Conservation (phyloP, 805 yeast species). For the Wickerhamiella allomyrinae region DNA sequence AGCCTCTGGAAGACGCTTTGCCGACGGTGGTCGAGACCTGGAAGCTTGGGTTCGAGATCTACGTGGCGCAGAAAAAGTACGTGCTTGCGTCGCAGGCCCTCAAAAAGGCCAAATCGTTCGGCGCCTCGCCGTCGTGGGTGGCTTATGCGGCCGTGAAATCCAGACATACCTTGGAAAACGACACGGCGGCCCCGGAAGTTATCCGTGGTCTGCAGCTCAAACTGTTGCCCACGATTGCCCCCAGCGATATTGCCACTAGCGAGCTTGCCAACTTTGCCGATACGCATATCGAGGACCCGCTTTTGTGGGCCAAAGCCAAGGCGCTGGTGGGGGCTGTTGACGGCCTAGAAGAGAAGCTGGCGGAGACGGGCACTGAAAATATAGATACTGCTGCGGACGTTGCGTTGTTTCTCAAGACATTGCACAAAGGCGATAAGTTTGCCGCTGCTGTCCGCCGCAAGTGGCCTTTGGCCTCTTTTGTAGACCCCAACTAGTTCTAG, state of each 20-base stretch:
- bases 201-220: conserved; percentile 24
- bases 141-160: conserved; percentile 25
- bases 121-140: conserved; percentile 19
- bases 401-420: conserved; percentile 8
- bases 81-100: conserved; percentile 39
- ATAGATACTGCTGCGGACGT: conserved; percentile 4
- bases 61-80: conserved; percentile 34
- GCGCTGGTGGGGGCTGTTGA: conserved; percentile 9
- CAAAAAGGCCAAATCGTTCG: conserved; percentile 31
- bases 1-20: conserved; percentile 22
- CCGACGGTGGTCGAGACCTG: conserved; percentile 27
- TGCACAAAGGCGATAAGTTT: conserved; percentile 8
- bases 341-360: conserved; percentile 10
- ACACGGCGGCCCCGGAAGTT: conserved; percentile 31
- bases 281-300: conserved; percentile 12
- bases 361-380: not conserved
- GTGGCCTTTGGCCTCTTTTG: conserved; percentile 13
- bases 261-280: conserved; percentile 17
- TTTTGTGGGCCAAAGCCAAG: conserved; percentile 21
- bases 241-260: conserved; percentile 14
- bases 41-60: conserved; percentile 33
- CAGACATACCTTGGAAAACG: conserved; percentile 24
- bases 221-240: conserved; percentile 16
- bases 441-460: conserved; percentile 7
- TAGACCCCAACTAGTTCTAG: no score